Evolutionary conservation across 2,329 filamentous ascomycete genomes (phyloP).

Genomic region (Orbilia oligospora): DNA sequence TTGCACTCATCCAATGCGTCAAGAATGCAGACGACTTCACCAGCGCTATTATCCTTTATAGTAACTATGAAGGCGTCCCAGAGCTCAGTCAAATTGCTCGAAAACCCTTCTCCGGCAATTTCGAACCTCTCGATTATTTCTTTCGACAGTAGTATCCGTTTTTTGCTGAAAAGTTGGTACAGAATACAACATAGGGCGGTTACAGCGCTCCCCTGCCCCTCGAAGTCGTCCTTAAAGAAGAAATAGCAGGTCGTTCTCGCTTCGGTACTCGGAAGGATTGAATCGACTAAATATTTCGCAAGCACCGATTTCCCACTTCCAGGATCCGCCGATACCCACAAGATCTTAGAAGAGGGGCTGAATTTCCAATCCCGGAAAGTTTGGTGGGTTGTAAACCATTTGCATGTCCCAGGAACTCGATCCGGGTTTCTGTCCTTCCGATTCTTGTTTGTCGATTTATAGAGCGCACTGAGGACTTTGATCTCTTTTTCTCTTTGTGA

Average conservation of each 20-base stretch:
- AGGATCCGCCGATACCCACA: constrained; percentile 68
- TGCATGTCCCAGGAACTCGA: constrained; percentile 27
- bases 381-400: constrained; percentile 36
- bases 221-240: constrained; percentile 68
- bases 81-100: constrained; percentile 62
- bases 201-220: neutral
- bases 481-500: neutral
- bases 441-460: constrained; percentile 9
- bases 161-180: neutral
- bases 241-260: constrained; percentile 67
- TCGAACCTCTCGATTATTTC: constrained; percentile 65
- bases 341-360: constrained; percentile 61
- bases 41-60: constrained; percentile 61
- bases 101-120: constrained; percentile 63
- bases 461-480: neutral
- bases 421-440: too few species aligned
- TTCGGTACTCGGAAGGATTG: constrained; percentile 58
- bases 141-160: constrained; percentile 65
- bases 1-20: constrained; percentile 68
- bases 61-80: constrained; percentile 66
- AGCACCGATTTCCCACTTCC: constrained; percentile 69
- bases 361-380: constrained; percentile 15
- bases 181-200: constrained; percentile 1
- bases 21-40: constrained; percentile 66
- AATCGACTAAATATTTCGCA: constrained; percentile 62